Conservation (phyloP, 257 asterid genomes). For the Ajuga chamaepitys region DNA sequence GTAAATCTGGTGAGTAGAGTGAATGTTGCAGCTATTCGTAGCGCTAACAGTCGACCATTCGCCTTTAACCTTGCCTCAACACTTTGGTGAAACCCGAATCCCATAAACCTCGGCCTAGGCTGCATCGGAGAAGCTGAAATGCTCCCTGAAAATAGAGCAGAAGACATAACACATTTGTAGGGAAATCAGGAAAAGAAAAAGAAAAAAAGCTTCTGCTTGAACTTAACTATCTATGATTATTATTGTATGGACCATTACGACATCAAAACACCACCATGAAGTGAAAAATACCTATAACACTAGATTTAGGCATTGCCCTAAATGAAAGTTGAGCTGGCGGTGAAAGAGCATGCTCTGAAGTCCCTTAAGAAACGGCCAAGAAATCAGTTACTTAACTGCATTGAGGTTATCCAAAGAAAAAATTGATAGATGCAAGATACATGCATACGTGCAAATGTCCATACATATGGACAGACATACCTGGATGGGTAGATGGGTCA, state of each 20-base stretch:
- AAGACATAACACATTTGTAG: not conserved
- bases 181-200: not conserved
- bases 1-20: not conserved
- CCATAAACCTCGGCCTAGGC: slow-evolving; percentile 29
- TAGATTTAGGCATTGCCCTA: slow-evolving; percentile 33
- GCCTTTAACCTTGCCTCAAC: slow-evolving; percentile 28
- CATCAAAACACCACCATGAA: no score
- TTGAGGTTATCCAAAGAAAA: not conserved
- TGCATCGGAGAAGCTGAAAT: no score
- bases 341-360: slow-evolving; percentile 26
- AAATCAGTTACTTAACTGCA: not conserved
- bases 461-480: no score
- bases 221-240: no score
- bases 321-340: slow-evolving; percentile 44
- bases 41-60: slow-evolving; percentile 12
- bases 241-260: no score
- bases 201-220: no score
- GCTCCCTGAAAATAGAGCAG: not conserved
- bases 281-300: slow-evolving; percentile 37
- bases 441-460: no score
- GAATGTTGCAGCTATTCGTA: slow-evolving; percentile 16
- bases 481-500: slow-evolving; percentile 39
- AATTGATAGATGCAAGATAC: no score
- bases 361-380: slow-evolving; percentile 20
- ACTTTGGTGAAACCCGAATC: slow-evolving; percentile 28